Conservation (phyloP, 1,284 basidiomycete species). For the Heterobasidion occidentale region DNA sequence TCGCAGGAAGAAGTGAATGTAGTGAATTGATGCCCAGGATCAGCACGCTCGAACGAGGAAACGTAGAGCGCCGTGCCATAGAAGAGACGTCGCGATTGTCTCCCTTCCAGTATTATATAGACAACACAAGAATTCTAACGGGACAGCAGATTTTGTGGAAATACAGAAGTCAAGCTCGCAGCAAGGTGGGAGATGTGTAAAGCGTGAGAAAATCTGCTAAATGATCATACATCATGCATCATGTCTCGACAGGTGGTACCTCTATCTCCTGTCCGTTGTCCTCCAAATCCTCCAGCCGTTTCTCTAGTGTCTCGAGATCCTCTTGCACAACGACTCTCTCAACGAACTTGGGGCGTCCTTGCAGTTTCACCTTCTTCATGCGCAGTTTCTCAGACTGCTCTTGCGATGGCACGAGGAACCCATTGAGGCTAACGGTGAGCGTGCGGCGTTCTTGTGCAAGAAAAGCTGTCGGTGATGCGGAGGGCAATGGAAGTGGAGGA, state of each 20-base stretch:
- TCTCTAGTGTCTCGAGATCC: not conserved
- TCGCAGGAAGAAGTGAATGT: constrained; percentile 63
- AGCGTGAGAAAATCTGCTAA: no score
- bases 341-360: constrained; percentile 6
- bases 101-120: not conserved
- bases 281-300: not conserved
- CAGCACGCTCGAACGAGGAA: constrained; percentile 58
- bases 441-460: constrained; percentile 8
- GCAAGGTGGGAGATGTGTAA: no score
- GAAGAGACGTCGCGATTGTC: not conserved
- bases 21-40: constrained; percentile 56
- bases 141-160: no score
- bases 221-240: no score
- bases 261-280: not conserved
- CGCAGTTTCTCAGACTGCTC: constrained; percentile 10
- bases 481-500: not conserved
- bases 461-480: not conserved
- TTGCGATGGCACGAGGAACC: constrained; percentile 10
- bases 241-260: not conserved
- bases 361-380: constrained; percentile 7
- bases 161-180: no score
- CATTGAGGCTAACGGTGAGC: constrained; percentile 5
- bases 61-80: constrained; percentile 20
- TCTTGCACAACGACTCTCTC: not conserved
- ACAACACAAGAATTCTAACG: no score